Base-by-base conservation (phyloP, 2,329 filamentous ascomycete genomes). In the Cladosporium sp. region DNA sequence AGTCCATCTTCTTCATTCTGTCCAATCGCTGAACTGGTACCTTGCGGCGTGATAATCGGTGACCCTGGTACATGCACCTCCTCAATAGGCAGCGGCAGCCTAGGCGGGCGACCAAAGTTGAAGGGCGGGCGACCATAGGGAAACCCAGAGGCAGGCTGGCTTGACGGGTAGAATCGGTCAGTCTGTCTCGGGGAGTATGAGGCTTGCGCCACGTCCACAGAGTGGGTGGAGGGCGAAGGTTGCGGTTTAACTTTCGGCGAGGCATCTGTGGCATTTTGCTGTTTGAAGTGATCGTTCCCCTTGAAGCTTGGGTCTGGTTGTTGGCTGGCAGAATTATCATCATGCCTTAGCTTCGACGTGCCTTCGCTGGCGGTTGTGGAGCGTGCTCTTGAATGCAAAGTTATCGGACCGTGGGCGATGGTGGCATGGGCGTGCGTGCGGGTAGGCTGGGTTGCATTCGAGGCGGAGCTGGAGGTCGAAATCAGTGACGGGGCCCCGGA, bases 1-100 rank as follows among this genome's bases (percentile, higher is more conserved):
- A 78, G 64, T 34, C 74, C 76, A 55, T 78, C 64, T 39, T 75
- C 62, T 22, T 74, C 74, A 55, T 57, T 59, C 34, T 67, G 62
- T 47, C 73, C 69, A 15, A 73, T 60, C 9, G 69, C 64, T 78
- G 80, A 54, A 69, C 70, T 54, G 74, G 76, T 52, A 65, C 89
- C 85, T 22, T 84, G 77, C 1, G 89, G 80, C 6, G 86, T 83
- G 55, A 92, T 81, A 57, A 96, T 92, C 48, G 92, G 92, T 38
- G 91, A 96, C 20, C 91, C 91, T 1, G 92, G 92, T 1, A 87
- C 89, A 61, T 93, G 85, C 13, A 88, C 80, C 67, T 95, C 90
- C 74, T 96, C 89, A 61, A 97, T 96, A 49, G 92, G 91, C 53
- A 97, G 80, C 52, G 92, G 92, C 62, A 97, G 76, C 54, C 92